A percentile compares a stretch with the other conserved stretches of the same genome.
Evolutionary conservation across 2,329 filamentous ascomycete species (phyloP).

Genomic region (Talaromyces sp.): DNA sequence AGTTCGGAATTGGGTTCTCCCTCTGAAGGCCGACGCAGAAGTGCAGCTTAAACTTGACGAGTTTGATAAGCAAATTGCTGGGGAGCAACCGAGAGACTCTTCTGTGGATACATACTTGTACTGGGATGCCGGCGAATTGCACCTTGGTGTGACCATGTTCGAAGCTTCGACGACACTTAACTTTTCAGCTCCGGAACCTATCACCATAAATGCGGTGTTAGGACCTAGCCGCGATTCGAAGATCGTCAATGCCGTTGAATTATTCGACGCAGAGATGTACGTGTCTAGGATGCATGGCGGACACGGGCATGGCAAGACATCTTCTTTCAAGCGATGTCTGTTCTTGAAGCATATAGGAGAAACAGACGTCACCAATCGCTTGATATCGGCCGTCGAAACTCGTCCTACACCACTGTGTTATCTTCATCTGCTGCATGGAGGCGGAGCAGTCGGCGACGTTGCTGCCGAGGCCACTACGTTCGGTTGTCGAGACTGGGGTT

Average conservation of each 20-base stretch:
- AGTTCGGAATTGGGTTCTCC: slow-evolving; percentile 44
- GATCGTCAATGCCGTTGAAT: slow-evolving; percentile 47
- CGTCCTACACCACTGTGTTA: slow-evolving; percentile 59
- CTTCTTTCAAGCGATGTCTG: slow-evolving; percentile 63
- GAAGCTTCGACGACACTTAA: slow-evolving; percentile 37
- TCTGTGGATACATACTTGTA: slow-evolving; percentile 61
- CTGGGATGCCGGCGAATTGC: slow-evolving; percentile 46
- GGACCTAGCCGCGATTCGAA: slow-evolving; percentile 37
- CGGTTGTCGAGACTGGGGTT: slow-evolving; percentile 63
- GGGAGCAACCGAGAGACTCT: slow-evolving; percentile 41
- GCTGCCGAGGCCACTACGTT: slow-evolving; percentile 55
- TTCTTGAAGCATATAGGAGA: slow-evolving; percentile 55
- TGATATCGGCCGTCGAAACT: slow-evolving; percentile 49
- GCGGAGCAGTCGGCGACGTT: slow-evolving; percentile 52
- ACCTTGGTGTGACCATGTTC: slow-evolving; percentile 55
- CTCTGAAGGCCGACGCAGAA: slow-evolving; percentile 22
- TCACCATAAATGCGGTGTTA: slow-evolving; percentile 27
- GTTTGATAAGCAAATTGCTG: slow-evolving; percentile 37
- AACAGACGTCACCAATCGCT: slow-evolving; percentile 31
- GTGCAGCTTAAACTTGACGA: background rate
- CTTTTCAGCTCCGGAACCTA: slow-evolving; percentile 21
- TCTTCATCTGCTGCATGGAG: slow-evolving; percentile 63
- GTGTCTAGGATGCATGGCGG: slow-evolving; percentile 60
- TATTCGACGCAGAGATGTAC: slow-evolving; percentile 63
- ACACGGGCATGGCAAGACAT: slow-evolving; percentile 59